A percentile compares a stretch with the other conserved stretches of the same genome.
phyloP scores from a whole-genome alignment of 768 basidiomycete species.

The Leccinum barrowsii region DNA sequence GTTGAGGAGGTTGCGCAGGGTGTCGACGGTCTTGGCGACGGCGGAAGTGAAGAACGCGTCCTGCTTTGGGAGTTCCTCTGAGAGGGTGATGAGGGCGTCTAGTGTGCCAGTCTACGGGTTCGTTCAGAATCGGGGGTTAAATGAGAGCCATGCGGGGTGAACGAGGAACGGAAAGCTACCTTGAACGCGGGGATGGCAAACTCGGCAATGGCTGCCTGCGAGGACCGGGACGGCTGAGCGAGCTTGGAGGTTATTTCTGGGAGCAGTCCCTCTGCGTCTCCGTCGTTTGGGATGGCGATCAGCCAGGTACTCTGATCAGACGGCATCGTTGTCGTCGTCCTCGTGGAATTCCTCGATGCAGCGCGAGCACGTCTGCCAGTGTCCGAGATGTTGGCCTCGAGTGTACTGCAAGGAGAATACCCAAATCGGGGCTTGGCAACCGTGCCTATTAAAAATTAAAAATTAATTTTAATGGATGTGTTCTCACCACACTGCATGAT shows the following conservation, averaged over 20 bases:
- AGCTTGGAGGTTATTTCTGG: constrained; percentile 67
- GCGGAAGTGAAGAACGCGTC: constrained; percentile 83
- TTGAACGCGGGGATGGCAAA: constrained; percentile 86
- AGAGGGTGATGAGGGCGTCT: constrained; percentile 81
- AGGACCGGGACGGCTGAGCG: constrained; percentile 50
- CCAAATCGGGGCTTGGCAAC: constrained; percentile 13
- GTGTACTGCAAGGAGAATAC: background rate
- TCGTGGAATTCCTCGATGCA: constrained; percentile 7
- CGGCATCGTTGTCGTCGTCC: constrained; percentile 58
- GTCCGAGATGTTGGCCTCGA: background rate
- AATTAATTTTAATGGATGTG: constrained; percentile 9
- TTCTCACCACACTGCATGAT: background rate
- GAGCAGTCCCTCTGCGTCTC: constrained; percentile 72
- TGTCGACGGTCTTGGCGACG: constrained; percentile 92
- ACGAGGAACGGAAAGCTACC: constrained; percentile 40
- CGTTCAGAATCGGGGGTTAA: background rate
- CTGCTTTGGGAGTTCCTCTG: constrained; percentile 90
- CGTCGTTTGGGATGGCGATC: constrained; percentile 80
- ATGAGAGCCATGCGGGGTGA: constrained; percentile 4
- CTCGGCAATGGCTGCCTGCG: constrained; percentile 51
- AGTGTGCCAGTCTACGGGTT: constrained; percentile 83
- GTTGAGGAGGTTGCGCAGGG: constrained; percentile 83
- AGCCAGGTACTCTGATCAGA: constrained; percentile 97
- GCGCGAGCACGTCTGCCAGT: background rate
- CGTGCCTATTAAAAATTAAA: constrained; percentile 6